A percentile compares a stretch with the other conserved stretches of the same genome.
Evolutionary conservation across 164 flowering plant species (phyloP).

Genomic region (Tinospora cordifolia): DNA sequence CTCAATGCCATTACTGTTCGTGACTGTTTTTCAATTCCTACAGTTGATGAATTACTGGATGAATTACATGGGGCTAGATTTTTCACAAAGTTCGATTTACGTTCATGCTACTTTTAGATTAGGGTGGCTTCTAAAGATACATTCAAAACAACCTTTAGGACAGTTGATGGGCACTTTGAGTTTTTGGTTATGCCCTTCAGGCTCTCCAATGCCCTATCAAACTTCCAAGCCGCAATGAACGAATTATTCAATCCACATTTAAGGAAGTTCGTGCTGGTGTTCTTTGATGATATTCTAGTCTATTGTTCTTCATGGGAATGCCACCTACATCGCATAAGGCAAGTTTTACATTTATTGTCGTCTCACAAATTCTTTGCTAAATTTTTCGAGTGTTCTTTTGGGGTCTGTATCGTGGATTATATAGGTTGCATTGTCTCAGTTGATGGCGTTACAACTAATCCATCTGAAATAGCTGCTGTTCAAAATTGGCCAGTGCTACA

Average conservation of each 20-base stretch:
- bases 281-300: neutral
- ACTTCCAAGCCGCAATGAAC: neutral
- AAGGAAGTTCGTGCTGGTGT: neutral
- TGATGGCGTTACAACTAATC: neutral
- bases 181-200: too few species aligned
- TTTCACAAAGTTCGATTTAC: neutral
- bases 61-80: too few species aligned
- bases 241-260: neutral
- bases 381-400: neutral
- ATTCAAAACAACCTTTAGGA: neutral
- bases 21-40: too few species aligned
- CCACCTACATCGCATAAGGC: neutral
- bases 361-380: neutral
- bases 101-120: neutral
- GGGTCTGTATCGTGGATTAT: neutral
- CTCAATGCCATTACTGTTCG: too few species aligned
- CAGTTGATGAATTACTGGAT: too few species aligned
- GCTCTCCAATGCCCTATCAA: neutral
- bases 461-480: neutral
- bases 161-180: too few species aligned
- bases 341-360: neutral
- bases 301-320: neutral
- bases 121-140: neutral
- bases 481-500: neutral
- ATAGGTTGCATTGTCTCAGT: neutral